A percentile compares a stretch with the other conserved stretches of the same genome.
Evolutionary conservation across 495 filamentous ascomycete species (phyloP).

Genomic region (Podospora didyma): DNA sequence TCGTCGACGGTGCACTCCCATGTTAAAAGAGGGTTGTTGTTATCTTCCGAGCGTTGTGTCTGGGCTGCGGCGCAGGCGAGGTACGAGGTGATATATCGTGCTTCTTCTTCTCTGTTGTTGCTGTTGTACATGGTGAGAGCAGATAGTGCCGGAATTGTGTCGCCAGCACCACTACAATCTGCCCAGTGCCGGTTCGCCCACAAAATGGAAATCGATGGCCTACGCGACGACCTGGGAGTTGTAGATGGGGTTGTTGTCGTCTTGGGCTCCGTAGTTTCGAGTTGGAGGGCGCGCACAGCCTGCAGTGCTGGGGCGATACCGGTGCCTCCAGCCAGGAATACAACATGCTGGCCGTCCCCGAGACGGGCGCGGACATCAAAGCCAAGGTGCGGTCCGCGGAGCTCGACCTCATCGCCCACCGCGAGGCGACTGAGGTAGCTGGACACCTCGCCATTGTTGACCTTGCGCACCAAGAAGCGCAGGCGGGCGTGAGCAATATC

Average conservation of each 20-base stretch:
- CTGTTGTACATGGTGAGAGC: background rate
- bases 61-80: background rate
- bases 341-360: conserved; percentile 37
- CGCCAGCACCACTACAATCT: conserved; percentile 16
- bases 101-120: background rate
- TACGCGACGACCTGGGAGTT: too few relatives aligned
- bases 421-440: conserved; percentile 62
- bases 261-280: background rate
- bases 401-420: conserved; percentile 58
- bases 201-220: conserved; percentile 24
- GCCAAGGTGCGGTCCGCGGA: conserved; percentile 76
- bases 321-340: conserved; percentile 91
- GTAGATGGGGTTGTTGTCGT: background rate
- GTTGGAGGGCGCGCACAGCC: conserved; percentile 57
- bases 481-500: conserved; percentile 39
- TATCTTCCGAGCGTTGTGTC: conserved; percentile 30
- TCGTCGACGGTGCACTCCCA: conserved; percentile 79
- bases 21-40: conserved; percentile 51
- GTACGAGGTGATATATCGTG: background rate
- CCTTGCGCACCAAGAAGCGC: conserved; percentile 46
- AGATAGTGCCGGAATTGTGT: background rate
- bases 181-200: conserved; percentile 43
- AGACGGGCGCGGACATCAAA: conserved; percentile 54
- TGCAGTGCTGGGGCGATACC: conserved; percentile 91
- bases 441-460: conserved; percentile 50